Evolutionary conservation across 345 rosid species (phyloP).

Genomic region (Citrus sinensis): DNA sequence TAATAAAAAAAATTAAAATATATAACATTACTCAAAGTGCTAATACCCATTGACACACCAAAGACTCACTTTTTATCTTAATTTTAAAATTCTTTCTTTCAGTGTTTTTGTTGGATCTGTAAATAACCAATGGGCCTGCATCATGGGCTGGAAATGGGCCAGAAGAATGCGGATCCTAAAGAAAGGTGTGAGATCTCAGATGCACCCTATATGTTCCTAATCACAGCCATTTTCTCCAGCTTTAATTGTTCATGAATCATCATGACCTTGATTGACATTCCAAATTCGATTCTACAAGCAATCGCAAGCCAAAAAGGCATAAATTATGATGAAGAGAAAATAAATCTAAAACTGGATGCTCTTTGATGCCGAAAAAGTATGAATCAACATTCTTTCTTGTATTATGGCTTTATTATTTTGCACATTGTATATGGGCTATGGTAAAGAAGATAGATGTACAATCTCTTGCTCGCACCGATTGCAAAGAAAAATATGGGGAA

Average conservation of each 20-base stretch:
- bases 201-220: background rate
- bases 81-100: too few relatives aligned
- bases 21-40: accelerated
- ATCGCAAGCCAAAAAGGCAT: background rate
- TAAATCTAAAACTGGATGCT: background rate
- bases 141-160: background rate
- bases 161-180: background rate
- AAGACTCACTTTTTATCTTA: too few relatives aligned
- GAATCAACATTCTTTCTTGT: background rate
- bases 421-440: slow-evolving; percentile 18
- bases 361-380: background rate
- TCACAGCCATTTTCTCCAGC: too few relatives aligned
- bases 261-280: too few relatives aligned
- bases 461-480: slow-evolving; percentile 78
- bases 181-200: background rate
- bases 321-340: background rate
- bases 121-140: background rate
- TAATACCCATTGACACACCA: background rate
- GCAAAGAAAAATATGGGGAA: slow-evolving; percentile 80
- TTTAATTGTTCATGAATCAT: too few relatives aligned
- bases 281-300: too few relatives aligned
- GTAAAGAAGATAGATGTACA: slow-evolving; percentile 48
- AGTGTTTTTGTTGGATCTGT: background rate
- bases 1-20: too few relatives aligned
- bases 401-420: background rate